Evolutionary conservation across 805 yeast species (phyloP), one percentile per base, ranked within the genome.

Genomic region (Maudiozyma turicensis): DNA sequence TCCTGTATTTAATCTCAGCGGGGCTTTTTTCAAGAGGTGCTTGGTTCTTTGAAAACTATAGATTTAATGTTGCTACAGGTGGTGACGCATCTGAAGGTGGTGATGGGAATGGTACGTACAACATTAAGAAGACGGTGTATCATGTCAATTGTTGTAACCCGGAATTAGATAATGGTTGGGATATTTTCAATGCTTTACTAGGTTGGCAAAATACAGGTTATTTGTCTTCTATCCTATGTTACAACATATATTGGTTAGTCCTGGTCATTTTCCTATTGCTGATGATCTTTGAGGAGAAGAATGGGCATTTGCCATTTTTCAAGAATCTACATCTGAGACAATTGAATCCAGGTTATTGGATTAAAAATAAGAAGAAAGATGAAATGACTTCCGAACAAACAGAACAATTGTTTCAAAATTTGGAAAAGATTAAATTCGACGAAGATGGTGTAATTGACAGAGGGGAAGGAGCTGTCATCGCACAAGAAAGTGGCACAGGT

Each of bases 121-220:
- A 91, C 68, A 79, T 91, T 60, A 60, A 73, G 46, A 77, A 76
- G 61, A 70, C 85, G 11, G 96, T 91, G 30, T 91, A 96, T 90
- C 99, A 91, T 71, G 95, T 91, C 53, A 89, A 91, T 76, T 91
- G 97, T 72, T 91, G 98, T 74, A 89, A 89, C 70, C 97, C 97
- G 43, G 90, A 84, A 68, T 73, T 76, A 51, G 91, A 84, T 69
- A 81, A 83, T 58, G 98, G 97, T 72, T 91, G 98, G 98, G 96
- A 89, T 77, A 82, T 91, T 53, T 91, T 91, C 77, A 91, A 91
- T 64, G 87, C 97, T 30, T 68, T 91, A 50, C 73, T 91, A 54
- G 99, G 98, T 54, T 91, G 99, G 99, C 96, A 89, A 72, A 91
- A 91, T 71, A 79, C 95, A 48, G 98, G 96, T 51, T 88, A 95